Percentiles rank a stretch among this genome's conserved stretches.
These are phyloP conservation scores for Lichtheimia ramosa DNA, from an alignment of 371 early-diverging fungal genomes.

Conservation along the genomic window DNA sequence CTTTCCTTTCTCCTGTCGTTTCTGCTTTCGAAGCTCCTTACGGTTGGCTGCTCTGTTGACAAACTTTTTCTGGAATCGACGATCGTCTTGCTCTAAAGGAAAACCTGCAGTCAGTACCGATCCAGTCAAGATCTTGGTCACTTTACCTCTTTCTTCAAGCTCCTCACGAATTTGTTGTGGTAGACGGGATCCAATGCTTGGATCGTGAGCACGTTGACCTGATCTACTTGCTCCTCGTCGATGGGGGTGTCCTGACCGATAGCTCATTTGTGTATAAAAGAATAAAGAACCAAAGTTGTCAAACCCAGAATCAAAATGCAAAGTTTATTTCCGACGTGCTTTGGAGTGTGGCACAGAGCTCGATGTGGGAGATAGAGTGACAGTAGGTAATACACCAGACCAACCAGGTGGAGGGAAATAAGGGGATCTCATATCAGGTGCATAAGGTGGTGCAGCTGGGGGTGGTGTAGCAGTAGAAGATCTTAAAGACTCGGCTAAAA, in stretches of 20 bases:
- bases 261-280: not conserved
- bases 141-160: slow-evolving; percentile 33
- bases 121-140: not conserved
- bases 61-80: slow-evolving; percentile 35
- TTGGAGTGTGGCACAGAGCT: too few relatives aligned
- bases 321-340: too few relatives aligned
- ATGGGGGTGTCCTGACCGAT: not conserved
- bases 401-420: slow-evolving; percentile 5
- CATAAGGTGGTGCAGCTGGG: not conserved
- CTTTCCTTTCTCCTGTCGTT: slow-evolving; percentile 41
- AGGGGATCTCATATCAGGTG: slow-evolving; percentile 3
- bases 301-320: too few relatives aligned
- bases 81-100: slow-evolving; percentile 29
- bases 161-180: slow-evolving; percentile 38
- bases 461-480: not conserved
- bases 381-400: slow-evolving; percentile 2
- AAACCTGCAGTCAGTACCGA: slow-evolving; percentile 1
- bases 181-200: slow-evolving; percentile 31
- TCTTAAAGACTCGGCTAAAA: slow-evolving; percentile 3
- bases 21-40: slow-evolving; percentile 43
- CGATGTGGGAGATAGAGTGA: not conserved
- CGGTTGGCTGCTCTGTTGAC: slow-evolving; percentile 28
- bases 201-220: slow-evolving; percentile 4
- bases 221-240: not conserved
- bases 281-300: too few relatives aligned